These are phyloP conservation scores for Macrotyloma uniflorum DNA, from an alignment of 306 rosid genomes.

Conservation along the genomic window DNA sequence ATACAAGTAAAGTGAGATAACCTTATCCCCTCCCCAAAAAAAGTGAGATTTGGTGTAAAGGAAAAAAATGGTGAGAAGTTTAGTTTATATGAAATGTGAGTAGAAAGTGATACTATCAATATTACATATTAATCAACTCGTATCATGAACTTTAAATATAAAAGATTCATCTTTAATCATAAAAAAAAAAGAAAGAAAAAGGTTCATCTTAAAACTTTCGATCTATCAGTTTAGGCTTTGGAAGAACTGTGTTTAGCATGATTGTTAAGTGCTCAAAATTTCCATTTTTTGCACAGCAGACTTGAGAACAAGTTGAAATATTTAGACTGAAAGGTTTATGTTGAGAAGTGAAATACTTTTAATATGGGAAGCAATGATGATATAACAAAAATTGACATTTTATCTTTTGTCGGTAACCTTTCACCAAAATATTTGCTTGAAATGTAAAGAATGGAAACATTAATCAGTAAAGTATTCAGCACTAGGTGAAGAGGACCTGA, in stretches of 20 bases:
- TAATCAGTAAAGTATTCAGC: background rate
- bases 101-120: background rate
- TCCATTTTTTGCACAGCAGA: constrained; percentile 7
- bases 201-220: background rate
- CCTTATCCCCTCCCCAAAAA: background rate
- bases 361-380: constrained; percentile 1
- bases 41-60: background rate
- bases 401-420: constrained; percentile 13
- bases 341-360: background rate
- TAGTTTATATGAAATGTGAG: background rate
- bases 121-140: background rate
- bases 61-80: background rate
- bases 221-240: background rate
- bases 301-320: background rate
- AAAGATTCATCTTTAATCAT: background rate
- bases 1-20: background rate
- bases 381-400: constrained; percentile 18
- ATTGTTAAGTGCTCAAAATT: background rate
- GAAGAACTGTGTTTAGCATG: background rate
- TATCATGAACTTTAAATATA: background rate
- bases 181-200: background rate
- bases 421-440: constrained; percentile 34
- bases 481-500: constrained; percentile 12
- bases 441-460: constrained; percentile 17
- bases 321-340: background rate